These are phyloP conservation scores for Parasitella parasitica DNA, from an alignment of 371 early-diverging fungal species.

Conservation along the genomic window DNA sequence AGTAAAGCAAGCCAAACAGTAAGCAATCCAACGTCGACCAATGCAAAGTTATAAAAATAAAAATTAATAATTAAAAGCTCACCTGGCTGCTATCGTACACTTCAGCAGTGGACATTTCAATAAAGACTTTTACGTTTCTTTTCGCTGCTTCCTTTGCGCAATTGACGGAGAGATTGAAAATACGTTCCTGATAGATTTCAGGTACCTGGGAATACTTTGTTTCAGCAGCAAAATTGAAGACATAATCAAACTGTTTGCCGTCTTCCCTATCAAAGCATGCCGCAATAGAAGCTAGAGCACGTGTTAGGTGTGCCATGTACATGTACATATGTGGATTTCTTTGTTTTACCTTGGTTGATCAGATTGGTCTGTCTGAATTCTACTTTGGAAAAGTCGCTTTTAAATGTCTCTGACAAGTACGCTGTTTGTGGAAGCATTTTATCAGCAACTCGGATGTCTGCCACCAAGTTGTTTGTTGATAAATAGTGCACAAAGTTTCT, in stretches of 20 bases:
- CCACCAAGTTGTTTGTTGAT: constrained; percentile 63
- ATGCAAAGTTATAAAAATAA: no score
- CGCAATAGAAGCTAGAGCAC: constrained; percentile 60
- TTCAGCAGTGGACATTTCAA: constrained; percentile 86
- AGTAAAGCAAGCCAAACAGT: not conserved
- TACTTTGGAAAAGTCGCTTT: constrained; percentile 68
- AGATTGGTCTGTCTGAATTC: constrained; percentile 87
- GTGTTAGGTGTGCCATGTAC: not conserved
- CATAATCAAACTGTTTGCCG: constrained; percentile 76
- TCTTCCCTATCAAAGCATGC: constrained; percentile 72
- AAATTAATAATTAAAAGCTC: constrained; percentile 4
- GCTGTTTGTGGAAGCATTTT: constrained; percentile 87
- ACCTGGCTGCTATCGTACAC: constrained; percentile 83
- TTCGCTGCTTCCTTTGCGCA: constrained; percentile 85
- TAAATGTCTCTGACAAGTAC: constrained; percentile 67
- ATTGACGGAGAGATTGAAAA: constrained; percentile 68
- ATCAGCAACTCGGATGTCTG: constrained; percentile 83
- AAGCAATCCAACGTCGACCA: no score
- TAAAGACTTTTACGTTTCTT: constrained; percentile 69
- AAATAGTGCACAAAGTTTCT: constrained; percentile 77
- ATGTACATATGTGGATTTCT: not conserved
- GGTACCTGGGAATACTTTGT: constrained; percentile 87
- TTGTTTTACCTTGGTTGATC: constrained; percentile 65
- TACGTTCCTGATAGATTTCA: constrained; percentile 86
- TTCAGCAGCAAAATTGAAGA: constrained; percentile 90